Evolutionary conservation across 176 grass and related monocot species (phyloP).

Genomic region (Tillandsia leiboldiana): DNA sequence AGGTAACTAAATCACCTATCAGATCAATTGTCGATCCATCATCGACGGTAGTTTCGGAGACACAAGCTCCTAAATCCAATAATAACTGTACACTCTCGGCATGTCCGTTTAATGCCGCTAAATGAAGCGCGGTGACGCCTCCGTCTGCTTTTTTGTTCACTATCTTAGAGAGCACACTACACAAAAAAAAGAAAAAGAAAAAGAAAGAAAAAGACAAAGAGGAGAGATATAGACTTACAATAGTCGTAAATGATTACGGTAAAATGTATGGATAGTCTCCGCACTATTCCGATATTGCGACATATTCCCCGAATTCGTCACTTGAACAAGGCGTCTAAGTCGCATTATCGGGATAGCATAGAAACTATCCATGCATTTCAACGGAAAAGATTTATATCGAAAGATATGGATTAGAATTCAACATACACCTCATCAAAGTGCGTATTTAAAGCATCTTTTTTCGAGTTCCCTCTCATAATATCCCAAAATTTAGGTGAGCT

Average conservation of each 20-base stretch:
- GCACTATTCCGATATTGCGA: too few relatives aligned
- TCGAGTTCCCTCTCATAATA: constrained; percentile 38
- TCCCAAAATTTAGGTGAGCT: constrained; percentile 78
- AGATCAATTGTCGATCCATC: constrained; percentile 99
- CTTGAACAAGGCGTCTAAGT: too few relatives aligned
- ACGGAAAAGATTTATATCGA: neutral
- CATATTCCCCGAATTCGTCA: too few relatives aligned
- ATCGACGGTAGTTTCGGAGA: constrained; percentile 69
- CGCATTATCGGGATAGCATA: too few relatives aligned
- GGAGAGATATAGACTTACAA: constrained; percentile 27
- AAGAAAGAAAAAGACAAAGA: constrained; percentile 23
- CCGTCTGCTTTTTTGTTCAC: constrained; percentile 82
- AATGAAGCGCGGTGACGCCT: constrained; percentile 78
- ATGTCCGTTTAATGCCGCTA: constrained; percentile 81
- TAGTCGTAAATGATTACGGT: neutral
- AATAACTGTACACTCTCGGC: constrained; percentile 72
- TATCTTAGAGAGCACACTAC: constrained; percentile 52
- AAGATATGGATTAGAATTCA: constrained; percentile 36
- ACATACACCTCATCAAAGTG: constrained; percentile 63
- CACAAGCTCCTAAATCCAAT: constrained; percentile 80
- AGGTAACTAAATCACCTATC: constrained; percentile 34
- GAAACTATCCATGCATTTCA: too few relatives aligned
- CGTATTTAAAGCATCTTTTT: constrained; percentile 34
- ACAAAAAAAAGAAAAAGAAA: too few relatives aligned
- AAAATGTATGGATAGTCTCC: too few relatives aligned